Evolutionary conservation across 1,284 basidiomycete species (phyloP).

Genomic region (Cryptococcus sp.): DNA sequence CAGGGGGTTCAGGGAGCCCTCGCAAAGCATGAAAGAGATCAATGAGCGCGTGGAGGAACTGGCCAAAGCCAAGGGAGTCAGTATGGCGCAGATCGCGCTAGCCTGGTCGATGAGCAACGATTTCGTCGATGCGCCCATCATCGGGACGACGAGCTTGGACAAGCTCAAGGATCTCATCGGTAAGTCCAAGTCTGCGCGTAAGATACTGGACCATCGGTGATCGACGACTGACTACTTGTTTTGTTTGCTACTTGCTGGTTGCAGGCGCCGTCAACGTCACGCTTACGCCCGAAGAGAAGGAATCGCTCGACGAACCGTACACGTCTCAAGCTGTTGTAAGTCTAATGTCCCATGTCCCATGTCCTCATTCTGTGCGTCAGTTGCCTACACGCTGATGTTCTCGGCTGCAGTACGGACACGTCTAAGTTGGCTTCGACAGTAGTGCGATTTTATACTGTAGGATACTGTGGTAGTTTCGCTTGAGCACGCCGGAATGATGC

Average conservation of each 20-base stretch:
- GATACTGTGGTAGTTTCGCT: too few species aligned
- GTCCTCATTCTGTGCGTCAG: too few species aligned
- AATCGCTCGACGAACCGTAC: slow-evolving; percentile 20
- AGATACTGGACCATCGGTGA: too few species aligned
- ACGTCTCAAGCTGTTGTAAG: slow-evolving; percentile 11
- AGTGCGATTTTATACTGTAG: too few species aligned
- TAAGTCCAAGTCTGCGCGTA: slow-evolving; percentile 5
- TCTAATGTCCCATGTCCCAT: not conserved
- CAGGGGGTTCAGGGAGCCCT: slow-evolving; percentile 13
- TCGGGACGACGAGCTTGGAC: slow-evolving; percentile 28
- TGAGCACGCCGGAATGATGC: too few species aligned
- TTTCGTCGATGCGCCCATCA: slow-evolving; percentile 30
- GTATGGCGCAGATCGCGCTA: slow-evolving; percentile 59
- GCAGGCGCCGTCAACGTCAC: slow-evolving; percentile 47
- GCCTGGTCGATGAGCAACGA: slow-evolving; percentile 22
- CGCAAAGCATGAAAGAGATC: slow-evolving; percentile 18
- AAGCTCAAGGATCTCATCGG: slow-evolving; percentile 24
- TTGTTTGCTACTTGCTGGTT: not conserved
- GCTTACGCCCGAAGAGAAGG: slow-evolving; percentile 28
- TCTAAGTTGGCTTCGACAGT: too few species aligned
- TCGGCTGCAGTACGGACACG: too few species aligned
- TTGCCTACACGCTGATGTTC: too few species aligned
- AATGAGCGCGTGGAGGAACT: slow-evolving; percentile 55
- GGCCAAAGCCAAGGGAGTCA: slow-evolving; percentile 57
- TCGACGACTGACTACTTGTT: too few species aligned